Base-by-base conservation (phyloP, 1,284 basidiomycete genomes). In the Tilletia horrida region DNA sequence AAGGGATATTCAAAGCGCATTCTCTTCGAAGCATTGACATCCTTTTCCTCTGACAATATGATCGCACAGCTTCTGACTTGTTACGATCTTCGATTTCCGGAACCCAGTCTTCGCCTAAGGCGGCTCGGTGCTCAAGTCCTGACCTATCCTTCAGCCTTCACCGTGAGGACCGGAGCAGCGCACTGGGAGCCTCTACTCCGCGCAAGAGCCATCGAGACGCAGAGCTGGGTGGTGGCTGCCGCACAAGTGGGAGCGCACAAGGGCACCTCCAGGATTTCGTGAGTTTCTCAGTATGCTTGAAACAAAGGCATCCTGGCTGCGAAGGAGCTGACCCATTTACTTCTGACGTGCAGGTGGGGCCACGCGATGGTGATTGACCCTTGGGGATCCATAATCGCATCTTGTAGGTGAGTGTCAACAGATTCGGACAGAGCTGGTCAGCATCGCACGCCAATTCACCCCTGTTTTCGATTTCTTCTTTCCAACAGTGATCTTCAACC, bases 21-120 rank as follows among this genome's bases (percentile, higher is more conserved):
- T 62, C 31, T 16, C 59, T 11, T 40, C 21, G 35, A 11, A 14
- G 27, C 9, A 13, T 31, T 21, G 8, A 21, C n/a, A n/a, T 45
- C 13, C 13, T n/a, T 13, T 23, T 21, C n/a, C 11, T 61, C 57
- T 14, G 9, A 7, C 1, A 61, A 29, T 16, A 9, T 29, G 11
- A 31, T 11, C 35, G 23, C 57, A 8, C 83, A 84, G 9, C 71
- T 85, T n/a, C 77, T 85, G 67, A 86, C 85, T 6, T 86, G 85
- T 79, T 86, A 85, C 76, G 85, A 86, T 70, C 73, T 86, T 23
- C 80, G 85, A 0, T 85, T 85, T 66, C 85, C 85, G 1, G 85
- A 86, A 71, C 79, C 83, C 0, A 82, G 83, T 0, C 74, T 84
- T 4, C 76, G 82, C 2, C 73, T 86, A 8, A 79, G 84, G 0